phyloP scores from a whole-genome alignment of 441 rosid species.

The Cnidoscolus chayamansa region DNA sequence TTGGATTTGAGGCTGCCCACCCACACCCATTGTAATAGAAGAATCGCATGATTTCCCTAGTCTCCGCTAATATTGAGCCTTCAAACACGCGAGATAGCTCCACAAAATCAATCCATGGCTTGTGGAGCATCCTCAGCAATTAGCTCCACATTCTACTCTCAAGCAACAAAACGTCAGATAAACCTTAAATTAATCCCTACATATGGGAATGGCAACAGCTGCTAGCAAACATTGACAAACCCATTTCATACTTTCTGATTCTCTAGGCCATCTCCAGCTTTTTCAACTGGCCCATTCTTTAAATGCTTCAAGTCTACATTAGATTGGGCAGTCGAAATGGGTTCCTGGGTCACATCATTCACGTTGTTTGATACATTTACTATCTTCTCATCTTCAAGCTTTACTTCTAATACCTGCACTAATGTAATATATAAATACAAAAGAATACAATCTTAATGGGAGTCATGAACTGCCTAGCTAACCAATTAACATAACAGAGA shows the following conservation, averaged over 20 bases:
- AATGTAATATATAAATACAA: neutral
- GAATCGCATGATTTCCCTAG: neutral
- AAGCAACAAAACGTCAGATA: constrained; percentile 12
- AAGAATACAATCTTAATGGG: neutral
- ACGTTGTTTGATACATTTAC: constrained; percentile 33
- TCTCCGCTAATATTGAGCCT: neutral
- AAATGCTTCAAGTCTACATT: constrained; percentile 41
- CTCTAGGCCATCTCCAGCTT: constrained; percentile 35
- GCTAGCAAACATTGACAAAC: constrained; percentile 47
- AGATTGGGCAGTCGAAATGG: constrained; percentile 27
- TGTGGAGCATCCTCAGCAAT: constrained; percentile 19
- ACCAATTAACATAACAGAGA: neutral
- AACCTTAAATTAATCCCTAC: constrained; percentile 6
- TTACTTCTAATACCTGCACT: constrained; percentile 55
- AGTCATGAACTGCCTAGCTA: neutral
- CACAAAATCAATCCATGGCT: constrained; percentile 16
- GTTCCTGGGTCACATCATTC: constrained; percentile 35
- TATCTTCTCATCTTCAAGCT: constrained; percentile 44
- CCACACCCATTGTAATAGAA: neutral
- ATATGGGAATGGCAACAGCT: constrained; percentile 29
- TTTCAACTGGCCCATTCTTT: constrained; percentile 36
- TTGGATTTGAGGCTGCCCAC: neutral
- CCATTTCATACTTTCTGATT: constrained; percentile 38
- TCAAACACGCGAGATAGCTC: constrained; percentile 4
- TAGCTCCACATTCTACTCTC: constrained; percentile 13